phyloP scores from a whole-genome alignment of 768 basidiomycete genomes.

The Agaricus blazei region DNA sequence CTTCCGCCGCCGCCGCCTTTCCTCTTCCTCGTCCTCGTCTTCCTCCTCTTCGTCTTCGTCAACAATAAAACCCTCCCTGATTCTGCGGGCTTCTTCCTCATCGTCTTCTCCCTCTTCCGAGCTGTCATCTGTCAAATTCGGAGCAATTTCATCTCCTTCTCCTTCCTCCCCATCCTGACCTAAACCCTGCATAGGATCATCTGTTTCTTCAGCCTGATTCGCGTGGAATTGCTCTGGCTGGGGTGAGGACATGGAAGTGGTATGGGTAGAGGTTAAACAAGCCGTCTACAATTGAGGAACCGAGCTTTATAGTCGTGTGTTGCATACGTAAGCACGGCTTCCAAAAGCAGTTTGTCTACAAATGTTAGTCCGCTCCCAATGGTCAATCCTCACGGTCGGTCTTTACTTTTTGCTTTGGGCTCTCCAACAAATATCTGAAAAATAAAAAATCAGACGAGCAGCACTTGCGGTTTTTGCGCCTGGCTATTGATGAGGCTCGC shows the following conservation, averaged over 20 bases:
- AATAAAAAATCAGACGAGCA: constrained; percentile 7
- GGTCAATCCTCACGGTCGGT: constrained; percentile 5
- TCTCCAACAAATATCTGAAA: not conserved
- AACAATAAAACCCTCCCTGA: constrained; percentile 90
- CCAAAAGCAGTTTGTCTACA: constrained; percentile 1
- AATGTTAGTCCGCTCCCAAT: not conserved
- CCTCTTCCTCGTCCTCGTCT: constrained; percentile 56
- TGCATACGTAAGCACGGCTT: constrained; percentile 13
- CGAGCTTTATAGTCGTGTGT: constrained; percentile 11
- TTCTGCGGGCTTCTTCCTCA: constrained; percentile 75
- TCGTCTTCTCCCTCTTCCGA: constrained; percentile 91
- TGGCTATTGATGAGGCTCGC: constrained; percentile 67
- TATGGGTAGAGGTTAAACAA: constrained; percentile 12
- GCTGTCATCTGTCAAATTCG: constrained; percentile 67
- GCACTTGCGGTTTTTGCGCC: constrained; percentile 42
- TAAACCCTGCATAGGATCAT: constrained; percentile 59
- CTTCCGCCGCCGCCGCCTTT: constrained; percentile 56
- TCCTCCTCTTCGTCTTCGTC: constrained; percentile 87
- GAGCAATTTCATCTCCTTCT: constrained; percentile 51
- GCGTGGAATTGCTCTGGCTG: constrained; percentile 29
- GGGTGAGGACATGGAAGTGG: constrained; percentile 50
- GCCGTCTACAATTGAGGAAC: constrained; percentile 3
- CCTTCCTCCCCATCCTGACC: constrained; percentile 55
- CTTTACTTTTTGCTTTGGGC: not conserved
- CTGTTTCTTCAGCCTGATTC: constrained; percentile 31